Evolutionary conservation across 768 basidiomycete species (phyloP), one percentile per base, ranked within the genome.

Genomic region (Auriscalpium microsporum): DNA sequence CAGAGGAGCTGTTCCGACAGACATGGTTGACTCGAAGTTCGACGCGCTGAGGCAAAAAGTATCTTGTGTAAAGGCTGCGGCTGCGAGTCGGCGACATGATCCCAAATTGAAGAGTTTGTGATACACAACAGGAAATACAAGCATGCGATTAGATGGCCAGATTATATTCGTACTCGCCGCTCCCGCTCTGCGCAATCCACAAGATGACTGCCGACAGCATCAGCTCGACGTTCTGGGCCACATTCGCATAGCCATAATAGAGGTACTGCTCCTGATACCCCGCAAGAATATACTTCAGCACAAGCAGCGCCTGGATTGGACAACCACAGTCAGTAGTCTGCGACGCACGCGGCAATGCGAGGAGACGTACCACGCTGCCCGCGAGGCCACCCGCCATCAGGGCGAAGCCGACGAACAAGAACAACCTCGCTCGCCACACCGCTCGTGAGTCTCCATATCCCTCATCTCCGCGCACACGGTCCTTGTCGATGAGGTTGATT

Each of bases 301-400:
- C 83, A 36, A 95, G 75, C 10, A 96, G 77, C 13, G 88, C 87
- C 94, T 97, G 67, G 35, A 13, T 42, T 34, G 11, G 17, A 16
- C 28, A 28, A 28, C 4, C 28, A 4, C 7, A 28, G 28, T 28
- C 28, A 28, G 28, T 3, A 28, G 7, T 28, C 28, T 28, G 28
- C 28, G 28, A 28, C 4, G 28, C 28, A 28, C 7, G 28, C 28
- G 28, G 5, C 4, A 47, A 49, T 21, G 28, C 6, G 45, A 51
- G 52, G 21, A 36, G 13, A 82, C 94, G 64, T 65, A 97, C 94
- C 67, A 96, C 82, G 65, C 93, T 94, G 50, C 95, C 96, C n/a
- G 95, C 96, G 46, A 98, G 68, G 0, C 96, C 96, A 8, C 96
- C 95, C 2, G 96, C 96, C 93, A 99, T 94, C 47, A 98, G 69